A percentile compares a stretch with the other conserved stretches of the same genome.
These are phyloP conservation scores for Grigorovia jiainica DNA, from an alignment of 805 yeast genomes.

Conservation along the genomic window DNA sequence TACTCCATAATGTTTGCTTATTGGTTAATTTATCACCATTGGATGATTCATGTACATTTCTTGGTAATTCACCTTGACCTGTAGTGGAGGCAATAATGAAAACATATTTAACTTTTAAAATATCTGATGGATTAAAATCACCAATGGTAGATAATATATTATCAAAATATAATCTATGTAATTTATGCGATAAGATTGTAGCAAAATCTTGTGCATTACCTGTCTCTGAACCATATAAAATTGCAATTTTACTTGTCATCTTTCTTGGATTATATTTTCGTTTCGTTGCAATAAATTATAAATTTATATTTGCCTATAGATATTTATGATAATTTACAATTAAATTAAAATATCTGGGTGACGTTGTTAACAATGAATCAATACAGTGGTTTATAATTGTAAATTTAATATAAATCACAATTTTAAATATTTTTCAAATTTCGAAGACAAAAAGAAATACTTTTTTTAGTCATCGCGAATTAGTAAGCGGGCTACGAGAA, in stretches of 20 bases:
- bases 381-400: no score
- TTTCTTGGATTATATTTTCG: no score
- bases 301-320: not conserved
- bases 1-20: conserved; percentile 49
- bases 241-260: conserved; percentile 33
- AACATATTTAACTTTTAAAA: conserved; percentile 38
- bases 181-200: conserved; percentile 43
- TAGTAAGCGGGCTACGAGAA: no score
- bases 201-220: conserved; percentile 89
- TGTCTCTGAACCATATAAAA: conserved; percentile 86
- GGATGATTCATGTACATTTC: conserved; percentile 46
- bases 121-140: conserved; percentile 45
- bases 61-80: conserved; percentile 91
- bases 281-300: no score
- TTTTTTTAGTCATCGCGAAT: no score
- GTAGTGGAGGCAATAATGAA: conserved; percentile 68
- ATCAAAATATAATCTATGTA: conserved; percentile 44
- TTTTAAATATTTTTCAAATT: no score
- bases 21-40: conserved; percentile 6
- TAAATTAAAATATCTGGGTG: no score
- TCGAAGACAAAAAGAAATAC: no score
- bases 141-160: conserved; percentile 46
- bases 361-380: no score
- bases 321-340: no score
- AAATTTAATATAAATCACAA: no score